Base-by-base conservation (phyloP, 2,329 filamentous ascomycete genomes). In the Zymoseptoria tritici region DNA sequence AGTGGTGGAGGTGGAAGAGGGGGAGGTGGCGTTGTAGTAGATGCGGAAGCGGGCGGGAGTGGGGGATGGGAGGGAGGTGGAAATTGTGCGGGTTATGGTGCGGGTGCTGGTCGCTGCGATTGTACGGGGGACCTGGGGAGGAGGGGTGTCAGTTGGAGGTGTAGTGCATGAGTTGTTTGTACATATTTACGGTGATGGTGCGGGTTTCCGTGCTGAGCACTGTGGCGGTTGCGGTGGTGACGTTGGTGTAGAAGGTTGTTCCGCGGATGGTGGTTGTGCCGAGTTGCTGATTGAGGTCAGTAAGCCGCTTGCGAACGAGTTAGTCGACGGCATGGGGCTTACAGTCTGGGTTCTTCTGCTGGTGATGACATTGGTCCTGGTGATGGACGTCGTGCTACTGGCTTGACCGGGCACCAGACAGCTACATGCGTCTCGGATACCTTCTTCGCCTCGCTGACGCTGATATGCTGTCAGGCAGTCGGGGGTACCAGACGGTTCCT, bases 11-110 rank as follows among this genome's bases (percentile, higher is more conserved):
- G 36, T 42, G 9, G 54, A 22, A 7, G 58, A 51, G 4, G 58
- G 46, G 2, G 58, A 53, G 9, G 42, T 49, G 22, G 58, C 54
- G 52, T 56, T 49, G 29, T 60, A 55, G 46, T 54, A 60, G 42
- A 53, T 52, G 21, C 52, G 55, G 13, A 56, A 60, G 55, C 51
- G 51, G 51, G 19, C 16, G n/a, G 51, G 51, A 6, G 51, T 24
- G 6, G 51, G 51, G 22, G 19, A 16, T 6, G 51, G 51, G 11
- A 53, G 22, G 7, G 22, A 24, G 22, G 51, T 53, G 9, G 51
- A 22, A 6, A 26, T n/a, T 11, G 51, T 53, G 51, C 13, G 16
- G 22, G 26, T 22, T 22, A 53, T 21, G 7, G 51, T 53, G 51
- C 21, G 16, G 51, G 51, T 53, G 16, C 51, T 53, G 21, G 26